Percentiles rank a stretch among this genome's conserved stretches.
Conservation (phyloP, 2,329 filamentous ascomycete genomes). For the Didymellaceae sp. region DNA sequence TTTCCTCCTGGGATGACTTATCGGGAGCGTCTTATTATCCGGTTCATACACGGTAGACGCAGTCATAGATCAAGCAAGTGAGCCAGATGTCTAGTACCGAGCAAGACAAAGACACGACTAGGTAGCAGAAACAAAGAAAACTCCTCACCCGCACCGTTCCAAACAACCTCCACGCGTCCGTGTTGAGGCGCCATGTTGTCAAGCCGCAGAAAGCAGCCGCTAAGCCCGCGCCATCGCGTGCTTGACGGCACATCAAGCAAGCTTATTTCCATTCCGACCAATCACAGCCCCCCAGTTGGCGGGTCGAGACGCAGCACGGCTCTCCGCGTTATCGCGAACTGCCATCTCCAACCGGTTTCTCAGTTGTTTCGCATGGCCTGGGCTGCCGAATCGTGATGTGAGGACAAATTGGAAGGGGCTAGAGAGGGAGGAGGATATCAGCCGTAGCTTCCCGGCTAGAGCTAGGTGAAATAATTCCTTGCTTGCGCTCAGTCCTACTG, state of each 20-base stretch:
- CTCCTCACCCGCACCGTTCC: background rate
- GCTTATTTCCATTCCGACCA: constrained; percentile 11
- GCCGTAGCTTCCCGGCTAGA: too few species aligned
- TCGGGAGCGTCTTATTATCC: too few species aligned
- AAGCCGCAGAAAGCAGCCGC: constrained; percentile 10
- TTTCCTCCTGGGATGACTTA: too few species aligned
- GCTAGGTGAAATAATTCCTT: constrained; percentile 3
- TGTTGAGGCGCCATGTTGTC: constrained; percentile 12
- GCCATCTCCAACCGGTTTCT: constrained; percentile 14
- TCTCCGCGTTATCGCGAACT: constrained; percentile 17
- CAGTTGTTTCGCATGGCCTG: constrained; percentile 6
- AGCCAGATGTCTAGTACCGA: background rate
- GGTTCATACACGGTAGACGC: too few species aligned
- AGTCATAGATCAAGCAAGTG: too few species aligned
- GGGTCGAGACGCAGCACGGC: constrained; percentile 3
- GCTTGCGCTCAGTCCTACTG: background rate
- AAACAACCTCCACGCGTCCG: background rate
- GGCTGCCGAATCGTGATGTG: constrained; percentile 1
- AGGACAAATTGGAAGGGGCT: constrained; percentile 2
- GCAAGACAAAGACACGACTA: too few species aligned
- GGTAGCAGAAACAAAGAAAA: background rate
- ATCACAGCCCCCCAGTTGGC: background rate
- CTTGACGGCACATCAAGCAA: constrained; percentile 16
- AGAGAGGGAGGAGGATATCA: constrained; percentile 5
- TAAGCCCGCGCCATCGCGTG: constrained; percentile 4